Evolutionary conservation across 1,284 basidiomycete genomes (phyloP).

Genomic region (Boletus smithii): DNA sequence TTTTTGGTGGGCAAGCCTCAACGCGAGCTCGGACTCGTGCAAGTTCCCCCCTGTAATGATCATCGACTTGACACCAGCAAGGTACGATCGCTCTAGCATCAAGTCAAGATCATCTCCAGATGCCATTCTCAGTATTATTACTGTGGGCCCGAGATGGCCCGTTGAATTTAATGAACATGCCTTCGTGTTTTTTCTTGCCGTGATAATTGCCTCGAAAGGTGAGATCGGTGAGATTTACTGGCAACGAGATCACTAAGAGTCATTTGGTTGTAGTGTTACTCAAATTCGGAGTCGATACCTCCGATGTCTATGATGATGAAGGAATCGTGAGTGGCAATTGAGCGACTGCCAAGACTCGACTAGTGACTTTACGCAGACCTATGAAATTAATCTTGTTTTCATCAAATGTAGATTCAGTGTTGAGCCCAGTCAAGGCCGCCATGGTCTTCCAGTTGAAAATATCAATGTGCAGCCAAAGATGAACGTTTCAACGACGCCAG

Average conservation of each 20-base stretch:
- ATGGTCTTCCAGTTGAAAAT: neutral
- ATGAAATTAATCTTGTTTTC: conserved; percentile 35
- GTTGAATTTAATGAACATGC: conserved; percentile 31
- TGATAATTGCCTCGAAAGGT: conserved; percentile 57
- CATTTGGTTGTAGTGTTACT: neutral
- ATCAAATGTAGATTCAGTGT: neutral
- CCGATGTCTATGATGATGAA: conserved; percentile 40
- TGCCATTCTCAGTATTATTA: neutral
- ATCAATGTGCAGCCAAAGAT: neutral
- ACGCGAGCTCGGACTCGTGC: conserved; percentile 59
- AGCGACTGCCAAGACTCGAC: neutral
- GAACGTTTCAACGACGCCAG: too few relatives aligned
- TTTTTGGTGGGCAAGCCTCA: conserved; percentile 59
- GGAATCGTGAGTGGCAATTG: neutral
- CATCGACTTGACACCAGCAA: conserved; percentile 72
- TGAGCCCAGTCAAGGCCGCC: neutral
- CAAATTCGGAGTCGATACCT: conserved; percentile 32
- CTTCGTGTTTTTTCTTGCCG: conserved; percentile 53
- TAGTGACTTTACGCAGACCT: conserved; percentile 27
- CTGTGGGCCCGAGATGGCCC: neutral
- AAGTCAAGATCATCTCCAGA: conserved; percentile 63
- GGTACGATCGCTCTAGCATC: conserved; percentile 58
- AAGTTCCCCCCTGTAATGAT: conserved; percentile 82
- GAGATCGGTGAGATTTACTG: conserved; percentile 62
- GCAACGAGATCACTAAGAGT: neutral